These are phyloP conservation scores for Schoenoplectus tabernaemontani DNA, from an alignment of 202 grass and related monocot genomes.

Conservation along the genomic window DNA sequence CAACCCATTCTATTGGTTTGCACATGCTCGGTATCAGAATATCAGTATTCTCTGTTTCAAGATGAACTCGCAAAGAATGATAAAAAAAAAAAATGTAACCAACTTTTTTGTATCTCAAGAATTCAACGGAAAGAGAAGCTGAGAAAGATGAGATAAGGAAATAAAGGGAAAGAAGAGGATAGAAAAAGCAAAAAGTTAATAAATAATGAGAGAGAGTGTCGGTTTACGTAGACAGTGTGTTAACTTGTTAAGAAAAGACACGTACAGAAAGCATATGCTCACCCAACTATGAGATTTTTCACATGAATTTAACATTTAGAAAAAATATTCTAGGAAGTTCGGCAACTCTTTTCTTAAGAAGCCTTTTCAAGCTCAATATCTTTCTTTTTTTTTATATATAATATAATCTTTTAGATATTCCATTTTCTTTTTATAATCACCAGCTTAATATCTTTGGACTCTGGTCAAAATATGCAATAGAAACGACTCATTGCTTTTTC, in stretches of 20 bases:
- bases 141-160: not conserved
- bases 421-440: too few relatives aligned
- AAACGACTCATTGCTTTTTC: not conserved
- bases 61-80: not conserved
- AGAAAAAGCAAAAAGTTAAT: slow-evolving; percentile 2
- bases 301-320: not conserved
- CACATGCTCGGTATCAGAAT: not conserved
- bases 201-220: not conserved
- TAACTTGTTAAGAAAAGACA: not conserved
- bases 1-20: slow-evolving; percentile 17
- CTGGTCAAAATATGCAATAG: not conserved
- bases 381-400: not conserved
- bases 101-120: not conserved
- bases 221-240: not conserved
- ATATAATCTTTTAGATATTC: not conserved
- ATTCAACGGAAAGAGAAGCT: not conserved
- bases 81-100: not conserved
- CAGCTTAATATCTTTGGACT: not conserved
- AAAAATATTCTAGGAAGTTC: not conserved
- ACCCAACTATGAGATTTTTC: not conserved
- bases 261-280: not conserved
- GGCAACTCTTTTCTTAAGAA: not conserved
- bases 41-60: not conserved
- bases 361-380: not conserved
- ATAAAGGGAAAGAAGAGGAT: not conserved